These are phyloP conservation scores for Hevea brasiliensis DNA, from an alignment of 345 rosid species.

Conservation along the genomic window DNA sequence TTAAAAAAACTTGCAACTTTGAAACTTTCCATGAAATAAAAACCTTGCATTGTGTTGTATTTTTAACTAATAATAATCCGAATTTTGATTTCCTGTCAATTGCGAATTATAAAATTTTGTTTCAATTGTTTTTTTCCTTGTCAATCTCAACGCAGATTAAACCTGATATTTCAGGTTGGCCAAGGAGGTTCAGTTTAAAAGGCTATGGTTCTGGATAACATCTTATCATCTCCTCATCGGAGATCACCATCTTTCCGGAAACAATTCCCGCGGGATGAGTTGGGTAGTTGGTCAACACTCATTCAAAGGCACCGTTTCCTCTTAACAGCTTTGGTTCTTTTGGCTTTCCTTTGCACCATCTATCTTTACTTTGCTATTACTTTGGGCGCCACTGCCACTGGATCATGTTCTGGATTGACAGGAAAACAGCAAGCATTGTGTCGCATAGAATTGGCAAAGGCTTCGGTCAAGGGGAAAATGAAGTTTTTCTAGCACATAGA, in stretches of 20 bases:
- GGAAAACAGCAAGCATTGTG: conserved; percentile 65
- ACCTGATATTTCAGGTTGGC: conserved; percentile 12
- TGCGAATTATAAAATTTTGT: not conserved
- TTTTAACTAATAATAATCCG: not conserved
- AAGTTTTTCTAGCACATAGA: conserved; percentile 23
- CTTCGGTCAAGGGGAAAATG: conserved; percentile 27
- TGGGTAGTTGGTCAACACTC: conserved; percentile 76
- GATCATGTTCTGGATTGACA: conserved; percentile 65
- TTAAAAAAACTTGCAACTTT: not conserved
- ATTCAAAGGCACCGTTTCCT: conserved; percentile 81
- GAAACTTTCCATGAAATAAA: not conserved
- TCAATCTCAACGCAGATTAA: not conserved
- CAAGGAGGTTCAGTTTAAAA: not conserved
- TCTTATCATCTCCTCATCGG: conserved; percentile 72
- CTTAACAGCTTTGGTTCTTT: conserved; percentile 69
- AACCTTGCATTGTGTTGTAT: not conserved
- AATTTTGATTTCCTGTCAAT: too few species aligned
- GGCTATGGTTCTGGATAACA: conserved; percentile 69
- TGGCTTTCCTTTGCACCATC: conserved; percentile 77
- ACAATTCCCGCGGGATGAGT: conserved; percentile 64
- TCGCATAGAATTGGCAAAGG: conserved; percentile 48
- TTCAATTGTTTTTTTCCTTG: not conserved
- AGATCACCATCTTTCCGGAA: conserved; percentile 63
- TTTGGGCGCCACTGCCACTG: conserved; percentile 48
- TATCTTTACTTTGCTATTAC: conserved; percentile 94